Conservation (phyloP, 257 asterid species). For the Lycium barbarum region DNA sequence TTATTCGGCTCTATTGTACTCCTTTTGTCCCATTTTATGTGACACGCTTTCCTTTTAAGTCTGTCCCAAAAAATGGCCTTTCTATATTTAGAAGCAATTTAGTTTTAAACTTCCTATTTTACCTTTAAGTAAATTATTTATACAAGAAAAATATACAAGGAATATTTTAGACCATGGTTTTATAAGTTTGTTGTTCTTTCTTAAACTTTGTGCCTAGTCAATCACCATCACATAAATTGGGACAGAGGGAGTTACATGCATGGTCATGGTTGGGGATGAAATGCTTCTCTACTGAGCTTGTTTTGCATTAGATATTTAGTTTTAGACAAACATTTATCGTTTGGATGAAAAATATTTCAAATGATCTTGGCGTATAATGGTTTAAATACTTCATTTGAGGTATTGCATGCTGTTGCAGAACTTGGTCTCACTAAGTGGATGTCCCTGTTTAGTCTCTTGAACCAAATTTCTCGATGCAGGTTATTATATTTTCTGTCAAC, state of each 20-base stretch:
- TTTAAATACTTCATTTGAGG: too few species aligned
- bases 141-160: neutral
- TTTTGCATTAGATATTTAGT: neutral
- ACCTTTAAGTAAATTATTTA: neutral
- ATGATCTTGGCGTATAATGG: neutral
- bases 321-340: slow-evolving; percentile 16
- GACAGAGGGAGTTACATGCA: neutral
- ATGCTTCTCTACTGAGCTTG: neutral
- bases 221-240: neutral
- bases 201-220: neutral
- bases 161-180: neutral
- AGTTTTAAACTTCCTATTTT: neutral
- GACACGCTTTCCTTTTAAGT: neutral
- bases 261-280: slow-evolving; percentile 13
- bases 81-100: neutral
- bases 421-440: too few species aligned
- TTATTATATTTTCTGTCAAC: too few species aligned
- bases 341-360: neutral
- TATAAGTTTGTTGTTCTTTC: neutral
- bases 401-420: too few species aligned
- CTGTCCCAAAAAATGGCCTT: neutral
- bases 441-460: too few species aligned
- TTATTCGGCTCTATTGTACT: neutral
- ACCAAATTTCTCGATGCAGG: too few species aligned
- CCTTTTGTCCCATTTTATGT: neutral